Conservation (phyloP, 805 yeast genomes). For the Pichia cephalocereana region DNA sequence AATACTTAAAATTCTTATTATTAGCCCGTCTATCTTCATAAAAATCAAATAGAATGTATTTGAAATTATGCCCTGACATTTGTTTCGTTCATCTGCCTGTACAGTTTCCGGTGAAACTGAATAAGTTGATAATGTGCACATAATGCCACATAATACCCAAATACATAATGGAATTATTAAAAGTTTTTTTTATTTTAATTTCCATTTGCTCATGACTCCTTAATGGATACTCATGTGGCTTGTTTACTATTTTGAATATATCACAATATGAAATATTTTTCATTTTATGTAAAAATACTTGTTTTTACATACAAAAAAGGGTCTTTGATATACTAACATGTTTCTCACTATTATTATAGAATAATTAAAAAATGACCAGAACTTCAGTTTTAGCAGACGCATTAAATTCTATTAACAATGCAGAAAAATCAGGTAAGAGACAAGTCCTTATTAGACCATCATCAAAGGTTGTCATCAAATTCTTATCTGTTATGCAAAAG, state of each 20-base stretch:
- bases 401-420: constrained; percentile 96
- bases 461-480: constrained; percentile 96
- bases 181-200: background rate
- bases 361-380: constrained; percentile 70
- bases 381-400: constrained; percentile 98
- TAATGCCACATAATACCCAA: constrained; percentile 5
- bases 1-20: constrained; percentile 8
- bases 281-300: too few species aligned
- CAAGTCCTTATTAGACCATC: constrained; percentile 98
- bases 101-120: constrained; percentile 6
- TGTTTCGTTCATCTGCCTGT: background rate
- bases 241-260: constrained; percentile 6
- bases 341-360: background rate
- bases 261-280: background rate
- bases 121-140: constrained; percentile 1
- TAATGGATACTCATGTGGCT: constrained; percentile 40
- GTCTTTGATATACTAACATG: constrained; percentile 1
- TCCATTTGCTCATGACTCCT: constrained; percentile 34
- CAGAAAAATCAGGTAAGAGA: constrained; percentile 99
- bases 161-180: background rate
- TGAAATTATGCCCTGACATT: constrained; percentile 4
- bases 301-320: too few species aligned
- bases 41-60: background rate
- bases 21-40: too few species aligned
- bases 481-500: constrained; percentile 94